A percentile compares a stretch with the other conserved stretches of the same genome.
phyloP scores from a whole-genome alignment of 2,329 filamentous ascomycete genomes.

The Xylaria sp. region DNA sequence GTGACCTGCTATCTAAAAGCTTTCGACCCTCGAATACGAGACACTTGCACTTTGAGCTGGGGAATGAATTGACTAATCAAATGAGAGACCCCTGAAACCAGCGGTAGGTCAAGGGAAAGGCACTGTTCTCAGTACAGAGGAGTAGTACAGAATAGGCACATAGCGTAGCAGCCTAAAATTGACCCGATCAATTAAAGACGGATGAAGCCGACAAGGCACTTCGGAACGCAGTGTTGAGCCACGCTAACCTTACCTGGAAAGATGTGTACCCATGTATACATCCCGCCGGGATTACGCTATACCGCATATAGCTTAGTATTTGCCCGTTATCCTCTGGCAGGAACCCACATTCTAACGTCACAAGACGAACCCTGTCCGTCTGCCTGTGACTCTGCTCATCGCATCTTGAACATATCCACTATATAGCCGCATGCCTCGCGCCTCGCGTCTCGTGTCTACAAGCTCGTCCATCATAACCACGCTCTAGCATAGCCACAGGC shows the following conservation, averaged over 20 bases:
- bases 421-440: constrained; percentile 6
- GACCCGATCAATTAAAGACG: background rate
- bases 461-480: background rate
- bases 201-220: background rate
- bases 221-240: background rate
- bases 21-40: background rate
- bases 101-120: background rate
- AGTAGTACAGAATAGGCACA: background rate
- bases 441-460: constrained; percentile 25
- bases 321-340: constrained; percentile 28
- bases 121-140: background rate
- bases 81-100: background rate
- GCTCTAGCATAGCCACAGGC: background rate
- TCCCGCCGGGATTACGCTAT: background rate
- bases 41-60: constrained; percentile 3
- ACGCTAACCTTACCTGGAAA: background rate
- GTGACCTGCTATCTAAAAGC: constrained; percentile 3
- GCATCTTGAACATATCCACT: constrained; percentile 20
- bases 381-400: constrained; percentile 16
- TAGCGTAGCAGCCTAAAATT: constrained; percentile 2
- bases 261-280: background rate
- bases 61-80: constrained; percentile 30
- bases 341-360: constrained; percentile 41
- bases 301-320: constrained; percentile 12
- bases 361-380: constrained; percentile 36